A percentile compares a stretch with the other conserved stretches of the same genome.
These are phyloP conservation scores for Primulina huaijiensis DNA, from an alignment of 257 asterid genomes.

Conservation along the genomic window DNA sequence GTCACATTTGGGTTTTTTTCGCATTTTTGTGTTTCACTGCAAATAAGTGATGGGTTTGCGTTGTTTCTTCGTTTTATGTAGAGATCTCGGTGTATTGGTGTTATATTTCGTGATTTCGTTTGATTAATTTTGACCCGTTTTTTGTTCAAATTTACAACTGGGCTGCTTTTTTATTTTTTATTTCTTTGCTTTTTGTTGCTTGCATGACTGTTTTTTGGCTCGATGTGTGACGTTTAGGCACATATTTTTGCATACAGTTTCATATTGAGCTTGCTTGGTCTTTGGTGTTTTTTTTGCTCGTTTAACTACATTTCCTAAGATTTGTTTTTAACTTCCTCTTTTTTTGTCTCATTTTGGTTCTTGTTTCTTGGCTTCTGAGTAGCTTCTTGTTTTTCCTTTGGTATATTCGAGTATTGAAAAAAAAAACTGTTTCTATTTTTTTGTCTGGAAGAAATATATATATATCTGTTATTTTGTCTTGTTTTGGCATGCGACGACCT, in stretches of 20 bases:
- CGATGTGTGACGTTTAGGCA: neutral
- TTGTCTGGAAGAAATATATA: too few relatives aligned
- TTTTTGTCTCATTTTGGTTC: neutral
- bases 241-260: too few relatives aligned
- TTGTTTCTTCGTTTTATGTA: neutral
- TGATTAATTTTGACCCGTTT: neutral
- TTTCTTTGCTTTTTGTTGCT: neutral
- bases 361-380: neutral
- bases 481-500: conserved; percentile 20
- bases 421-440: too few relatives aligned
- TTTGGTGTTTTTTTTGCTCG: neutral
- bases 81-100: neutral
- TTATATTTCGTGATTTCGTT: neutral
- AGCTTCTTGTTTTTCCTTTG: neutral
- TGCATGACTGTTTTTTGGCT: conserved; percentile 6
- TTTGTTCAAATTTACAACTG: neutral
- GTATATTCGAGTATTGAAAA: neutral
- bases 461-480: neutral
- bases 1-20: neutral
- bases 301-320: too few relatives aligned
- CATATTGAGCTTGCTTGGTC: neutral
- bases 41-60: neutral
- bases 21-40: neutral
- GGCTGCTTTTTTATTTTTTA: neutral
- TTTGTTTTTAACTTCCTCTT: neutral